Conservation (phyloP, 1,284 basidiomycete genomes). For the Porphyrellus sp. region DNA sequence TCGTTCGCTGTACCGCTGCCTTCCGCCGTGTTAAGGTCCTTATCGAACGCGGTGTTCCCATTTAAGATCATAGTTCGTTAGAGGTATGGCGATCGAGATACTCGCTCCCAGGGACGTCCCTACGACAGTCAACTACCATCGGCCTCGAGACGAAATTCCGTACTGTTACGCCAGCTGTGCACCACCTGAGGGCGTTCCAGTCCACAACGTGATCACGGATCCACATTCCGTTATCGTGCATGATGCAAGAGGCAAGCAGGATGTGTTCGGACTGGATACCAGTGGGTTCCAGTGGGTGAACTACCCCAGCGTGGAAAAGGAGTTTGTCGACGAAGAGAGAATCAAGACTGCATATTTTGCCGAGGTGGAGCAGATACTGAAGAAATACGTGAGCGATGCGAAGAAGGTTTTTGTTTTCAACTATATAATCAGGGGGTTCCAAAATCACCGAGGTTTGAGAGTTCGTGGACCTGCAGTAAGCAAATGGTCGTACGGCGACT, state of each 20-base stretch:
- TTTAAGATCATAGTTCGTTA: too few relatives aligned
- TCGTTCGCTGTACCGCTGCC: too few relatives aligned
- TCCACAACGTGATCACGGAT: neutral
- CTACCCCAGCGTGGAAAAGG: neutral
- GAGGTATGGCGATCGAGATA: neutral
- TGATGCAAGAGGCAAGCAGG: neutral
- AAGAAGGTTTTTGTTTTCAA: neutral
- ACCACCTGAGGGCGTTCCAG: neutral
- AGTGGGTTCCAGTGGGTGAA: neutral
- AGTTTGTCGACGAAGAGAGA: neutral
- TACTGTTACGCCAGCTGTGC: too few relatives aligned
- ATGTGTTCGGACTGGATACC: neutral
- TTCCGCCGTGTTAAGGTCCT: too few relatives aligned
- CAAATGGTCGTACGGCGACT: too few relatives aligned
- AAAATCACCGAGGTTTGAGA: neutral
- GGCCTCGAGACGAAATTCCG: too few relatives aligned
- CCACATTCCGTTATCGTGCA: neutral
- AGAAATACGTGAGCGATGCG: neutral
- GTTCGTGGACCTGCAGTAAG: neutral
- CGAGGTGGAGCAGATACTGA: neutral
- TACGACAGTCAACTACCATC: neutral
- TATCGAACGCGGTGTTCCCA: too few relatives aligned
- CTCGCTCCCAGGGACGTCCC: neutral
- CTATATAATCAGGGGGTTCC: neutral
- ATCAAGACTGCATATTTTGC: neutral